A percentile compares a stretch with the other conserved stretches of the same genome.
These are phyloP conservation scores for Trypanosoma caninum DNA, from an alignment of 208 protist genomes.

Conservation along the genomic window DNA sequence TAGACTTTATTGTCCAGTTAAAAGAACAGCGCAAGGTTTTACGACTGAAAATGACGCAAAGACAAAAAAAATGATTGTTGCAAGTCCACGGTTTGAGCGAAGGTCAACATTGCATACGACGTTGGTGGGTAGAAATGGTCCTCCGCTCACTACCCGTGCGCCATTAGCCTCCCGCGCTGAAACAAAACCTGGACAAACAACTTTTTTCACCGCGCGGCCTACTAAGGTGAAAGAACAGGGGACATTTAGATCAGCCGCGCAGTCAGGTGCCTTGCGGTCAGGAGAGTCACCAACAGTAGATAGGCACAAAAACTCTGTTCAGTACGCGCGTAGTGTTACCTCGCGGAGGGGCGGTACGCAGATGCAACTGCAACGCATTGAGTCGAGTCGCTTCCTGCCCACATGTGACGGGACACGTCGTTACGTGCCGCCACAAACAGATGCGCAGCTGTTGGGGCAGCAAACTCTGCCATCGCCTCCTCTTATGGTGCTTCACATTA, in stretches of 20 bases:
- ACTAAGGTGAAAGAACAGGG: background rate
- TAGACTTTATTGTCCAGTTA: background rate
- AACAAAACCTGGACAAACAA: background rate
- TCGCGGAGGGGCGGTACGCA: background rate
- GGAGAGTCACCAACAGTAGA: background rate
- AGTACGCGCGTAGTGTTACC: background rate
- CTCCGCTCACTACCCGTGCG: background rate
- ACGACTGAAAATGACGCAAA: background rate
- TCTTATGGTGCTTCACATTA: conserved; percentile 9
- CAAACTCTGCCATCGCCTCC: background rate
- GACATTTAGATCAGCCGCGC: background rate
- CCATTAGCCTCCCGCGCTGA: background rate
- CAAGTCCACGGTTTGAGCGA: conserved; percentile 10
- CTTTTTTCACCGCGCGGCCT: background rate
- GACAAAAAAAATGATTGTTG: background rate
- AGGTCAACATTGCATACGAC: conserved; percentile 1
- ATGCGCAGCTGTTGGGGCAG: background rate
- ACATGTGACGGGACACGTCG: background rate
- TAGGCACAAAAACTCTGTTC: background rate
- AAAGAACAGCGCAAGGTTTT: background rate
- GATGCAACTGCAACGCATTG: conserved; percentile 20
- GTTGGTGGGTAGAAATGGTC: background rate
- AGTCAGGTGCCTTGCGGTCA: background rate
- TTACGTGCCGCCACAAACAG: conserved; percentile 5
- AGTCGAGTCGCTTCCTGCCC: conserved; percentile 19